Evolutionary conservation across 2,329 filamentous ascomycete genomes (phyloP), one percentile per base, ranked within the genome.

Genomic region (Cladosporium cucumerinum): DNA sequence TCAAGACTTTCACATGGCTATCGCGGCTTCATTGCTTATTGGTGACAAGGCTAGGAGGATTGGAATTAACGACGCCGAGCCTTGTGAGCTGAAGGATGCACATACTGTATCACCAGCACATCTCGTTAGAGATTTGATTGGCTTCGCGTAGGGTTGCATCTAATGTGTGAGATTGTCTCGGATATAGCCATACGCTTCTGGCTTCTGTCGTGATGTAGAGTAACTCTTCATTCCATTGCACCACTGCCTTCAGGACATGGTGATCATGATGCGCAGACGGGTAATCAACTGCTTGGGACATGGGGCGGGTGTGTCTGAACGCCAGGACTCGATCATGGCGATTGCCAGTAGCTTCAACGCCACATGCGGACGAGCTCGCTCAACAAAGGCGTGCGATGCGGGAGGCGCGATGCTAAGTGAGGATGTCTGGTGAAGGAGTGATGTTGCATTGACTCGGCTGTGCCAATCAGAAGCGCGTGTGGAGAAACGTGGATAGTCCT

Each of bases 1-100:
- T 46, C 60, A 55, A 54, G 60, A 55, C 49, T n/a, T 12, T 28
- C 23, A 26, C 28, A 12, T 59, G 26, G 26, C 3, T 18, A 28
- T 54, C 51, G 51, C 26, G 25, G 39, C 23, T 32, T 16, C 36
- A 32, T 59, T 59, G 57, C 57, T 59, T 59, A 25, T 59, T 59
- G 39, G 36, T 11, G 43, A 30, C 57, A 46, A 48, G 36, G 39
- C 46, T 59, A 18, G 25, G 21, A 32, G 43, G 18, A 30, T n/a
- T 26, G 11, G 2, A 25, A 23, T 46, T 59, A 26, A 14, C 25
- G 26, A 30, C 39, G 26, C 26, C 57, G 25, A 30, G 57, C 36
- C 36, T 36, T 7, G 18, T 32, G 57, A 59, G 39, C 39, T 21
- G 39, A 23, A 46, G 39, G 39, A 23, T 21, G 39, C 10, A 46